Base-by-base conservation (phyloP, 768 basidiomycete genomes). In the Calocera viscosa region DNA sequence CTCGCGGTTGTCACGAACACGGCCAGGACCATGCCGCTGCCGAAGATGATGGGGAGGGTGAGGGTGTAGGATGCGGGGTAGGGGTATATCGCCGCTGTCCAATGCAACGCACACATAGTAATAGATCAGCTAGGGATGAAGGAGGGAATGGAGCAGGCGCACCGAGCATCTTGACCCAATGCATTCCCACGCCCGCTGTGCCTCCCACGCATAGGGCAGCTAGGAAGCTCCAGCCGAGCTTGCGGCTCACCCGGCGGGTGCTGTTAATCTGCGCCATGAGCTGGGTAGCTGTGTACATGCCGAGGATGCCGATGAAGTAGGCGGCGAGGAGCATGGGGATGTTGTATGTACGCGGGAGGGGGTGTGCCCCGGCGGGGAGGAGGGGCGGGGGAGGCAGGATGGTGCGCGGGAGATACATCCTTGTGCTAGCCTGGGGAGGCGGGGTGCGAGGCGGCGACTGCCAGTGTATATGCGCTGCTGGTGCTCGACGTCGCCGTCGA, bases 251-350 rank as follows among this genome's bases (percentile, higher is more conserved):
- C 14, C 49, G 49, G 12, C 49, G 12, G 11, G 49, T 49, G 49
- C 14, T 26, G 14, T 8, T 8, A 8, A 49, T n/a, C 22, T 49
- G 49, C 11, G 49, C 12, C 14, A 49, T 14, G 49, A 49, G 49
- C 49, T 49, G 49, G 14, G 49, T 49, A 26, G 49, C 12, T 8
- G 49, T 49, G 49, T 49, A 49, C 49, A n/a, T 16, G 14, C 49
- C 49, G 49, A 49, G 49, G 49, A 49, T 49, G 24, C 49, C 49
- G 49, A 49, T 49, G 49, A 49, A 24, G 49, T 49, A 49, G 49
- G 49, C 49, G 24, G 49, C 49, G 49, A 49, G 49, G 14, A 49
- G 49, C 49, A 49, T 49, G 49, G 24, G 49, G 49, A 24, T 49
- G 49, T 49, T 49, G 49, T 49, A 49, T 24, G 49, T 49, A 8